Evolutionary conservation across 202 grass and related monocot species (phyloP).

Genomic region (Panicum hallii): DNA sequence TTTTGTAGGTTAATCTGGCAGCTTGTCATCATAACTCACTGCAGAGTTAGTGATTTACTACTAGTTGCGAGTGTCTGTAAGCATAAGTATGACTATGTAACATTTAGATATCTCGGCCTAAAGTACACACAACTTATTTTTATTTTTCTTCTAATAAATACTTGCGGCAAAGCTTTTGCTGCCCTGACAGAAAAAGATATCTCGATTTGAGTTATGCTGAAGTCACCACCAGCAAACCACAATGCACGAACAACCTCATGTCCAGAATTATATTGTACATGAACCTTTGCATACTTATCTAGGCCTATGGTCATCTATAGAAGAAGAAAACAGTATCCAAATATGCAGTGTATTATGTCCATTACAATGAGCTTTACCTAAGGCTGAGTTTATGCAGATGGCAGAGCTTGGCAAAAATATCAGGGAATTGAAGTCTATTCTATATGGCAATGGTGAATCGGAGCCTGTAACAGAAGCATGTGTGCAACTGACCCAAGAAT

Average conservation of each 20-base stretch:
- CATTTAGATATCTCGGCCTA: neutral
- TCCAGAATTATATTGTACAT: neutral
- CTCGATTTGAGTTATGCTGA: neutral
- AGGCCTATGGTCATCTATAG: neutral
- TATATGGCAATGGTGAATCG: slow-evolving; percentile 85
- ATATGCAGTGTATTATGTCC: neutral
- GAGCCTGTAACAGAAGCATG: slow-evolving; percentile 93
- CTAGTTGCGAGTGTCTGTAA: neutral
- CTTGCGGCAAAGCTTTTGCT: too few species aligned
- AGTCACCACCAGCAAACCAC: neutral
- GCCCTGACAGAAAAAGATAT: neutral
- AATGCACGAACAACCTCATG: slow-evolving; percentile 3
- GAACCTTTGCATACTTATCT: slow-evolving; percentile 9
- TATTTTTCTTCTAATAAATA: too few species aligned
- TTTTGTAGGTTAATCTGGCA: neutral
- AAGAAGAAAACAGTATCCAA: slow-evolving; percentile 29
- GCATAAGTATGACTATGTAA: neutral
- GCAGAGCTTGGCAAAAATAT: slow-evolving; percentile 92
- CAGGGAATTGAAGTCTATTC: slow-evolving; percentile 90
- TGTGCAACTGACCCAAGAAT: slow-evolving; percentile 89
- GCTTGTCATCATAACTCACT: slow-evolving; percentile 20
- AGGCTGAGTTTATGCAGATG: slow-evolving; percentile 64
- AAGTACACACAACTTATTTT: neutral
- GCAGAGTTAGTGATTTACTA: neutral
- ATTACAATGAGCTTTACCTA: slow-evolving; percentile 5